phyloP scores from a whole-genome alignment of 768 basidiomycete genomes.

The Solioccasus polychromus region DNA sequence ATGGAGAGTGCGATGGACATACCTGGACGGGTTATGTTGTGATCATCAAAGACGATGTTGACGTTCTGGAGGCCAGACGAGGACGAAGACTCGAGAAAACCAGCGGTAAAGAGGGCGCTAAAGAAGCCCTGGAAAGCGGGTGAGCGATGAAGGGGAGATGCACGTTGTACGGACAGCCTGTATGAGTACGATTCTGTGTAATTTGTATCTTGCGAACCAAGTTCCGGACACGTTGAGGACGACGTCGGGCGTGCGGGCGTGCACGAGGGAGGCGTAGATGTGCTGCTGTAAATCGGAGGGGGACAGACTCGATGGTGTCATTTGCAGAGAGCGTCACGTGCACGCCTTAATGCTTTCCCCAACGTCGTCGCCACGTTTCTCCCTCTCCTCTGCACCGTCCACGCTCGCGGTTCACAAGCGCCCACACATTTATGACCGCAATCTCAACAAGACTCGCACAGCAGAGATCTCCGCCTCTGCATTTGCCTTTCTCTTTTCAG shows the following conservation, averaged over 20 bases:
- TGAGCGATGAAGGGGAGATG: constrained; percentile 1
- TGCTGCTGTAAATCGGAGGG: constrained; percentile 67
- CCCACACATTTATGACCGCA: constrained; percentile 86
- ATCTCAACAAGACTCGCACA: constrained; percentile 81
- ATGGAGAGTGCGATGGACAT: constrained; percentile 24
- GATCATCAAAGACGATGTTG: constrained; percentile 74
- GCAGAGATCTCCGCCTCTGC: constrained; percentile 82
- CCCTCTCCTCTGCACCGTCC: constrained; percentile 55
- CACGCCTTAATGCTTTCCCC: too few species aligned
- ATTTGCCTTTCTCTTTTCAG: constrained; percentile 89
- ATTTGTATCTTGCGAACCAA: constrained; percentile 70
- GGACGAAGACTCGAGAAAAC: constrained; percentile 61
- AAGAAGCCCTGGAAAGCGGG: constrained; percentile 71
- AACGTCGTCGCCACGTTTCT: constrained; percentile 65
- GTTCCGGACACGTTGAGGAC: constrained; percentile 63
- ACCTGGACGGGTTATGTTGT: constrained; percentile 87
- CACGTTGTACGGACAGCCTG: constrained; percentile 60
- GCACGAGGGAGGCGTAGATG: constrained; percentile 71
- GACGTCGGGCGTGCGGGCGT: constrained; percentile 75
- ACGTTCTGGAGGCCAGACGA: constrained; percentile 47
- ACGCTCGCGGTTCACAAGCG: constrained; percentile 48
- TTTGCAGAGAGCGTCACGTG: constrained; percentile 4
- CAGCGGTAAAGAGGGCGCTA: constrained; percentile 78
- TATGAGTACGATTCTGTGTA: constrained; percentile 85
- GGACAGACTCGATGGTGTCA: constrained; percentile 38